A percentile compares a stretch with the other conserved stretches of the same genome.
Conservation (phyloP, 345 rosid genomes). For the Salix dunnii region DNA sequence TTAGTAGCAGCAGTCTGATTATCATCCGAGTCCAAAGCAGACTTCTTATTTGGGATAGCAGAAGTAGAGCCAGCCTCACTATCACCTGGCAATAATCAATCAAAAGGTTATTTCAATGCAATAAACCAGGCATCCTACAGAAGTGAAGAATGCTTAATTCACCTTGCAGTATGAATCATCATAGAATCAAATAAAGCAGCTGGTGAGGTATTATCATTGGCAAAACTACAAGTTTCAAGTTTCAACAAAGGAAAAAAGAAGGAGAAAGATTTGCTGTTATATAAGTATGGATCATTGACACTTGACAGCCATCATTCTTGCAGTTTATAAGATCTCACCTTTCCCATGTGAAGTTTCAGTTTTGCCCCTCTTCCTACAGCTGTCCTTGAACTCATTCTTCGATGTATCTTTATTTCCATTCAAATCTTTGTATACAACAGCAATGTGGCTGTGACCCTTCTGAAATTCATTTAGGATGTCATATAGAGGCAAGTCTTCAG, state of each 20-base stretch:
- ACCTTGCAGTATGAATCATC: constrained; percentile 4
- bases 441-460: constrained; percentile 96
- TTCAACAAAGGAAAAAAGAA: not conserved
- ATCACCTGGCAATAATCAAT: constrained; percentile 25
- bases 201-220: not conserved
- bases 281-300: not conserved
- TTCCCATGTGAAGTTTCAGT: constrained; percentile 33
- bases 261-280: not conserved
- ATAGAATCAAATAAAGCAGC: not conserved
- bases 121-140: constrained; percentile 11
- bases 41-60: constrained; percentile 21
- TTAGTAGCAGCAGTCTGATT: constrained; percentile 28
- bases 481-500: constrained; percentile 80
- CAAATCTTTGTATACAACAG: constrained; percentile 76
- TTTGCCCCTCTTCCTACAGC: constrained; percentile 50
- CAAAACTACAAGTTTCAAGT: not conserved
- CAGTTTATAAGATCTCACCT: constrained; percentile 36
- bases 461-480: constrained; percentile 94
- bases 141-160: not conserved
- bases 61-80: constrained; percentile 4
- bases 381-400: constrained; percentile 47
- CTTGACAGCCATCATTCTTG: constrained; percentile 5
- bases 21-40: constrained; percentile 37
- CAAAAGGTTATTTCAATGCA: constrained; percentile 6
- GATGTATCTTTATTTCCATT: constrained; percentile 37